Percentiles rank a stretch among this genome's conserved stretches.
Evolutionary conservation across 78 protist genomes (phyloP).

Genomic region (Acrasis kona): DNA sequence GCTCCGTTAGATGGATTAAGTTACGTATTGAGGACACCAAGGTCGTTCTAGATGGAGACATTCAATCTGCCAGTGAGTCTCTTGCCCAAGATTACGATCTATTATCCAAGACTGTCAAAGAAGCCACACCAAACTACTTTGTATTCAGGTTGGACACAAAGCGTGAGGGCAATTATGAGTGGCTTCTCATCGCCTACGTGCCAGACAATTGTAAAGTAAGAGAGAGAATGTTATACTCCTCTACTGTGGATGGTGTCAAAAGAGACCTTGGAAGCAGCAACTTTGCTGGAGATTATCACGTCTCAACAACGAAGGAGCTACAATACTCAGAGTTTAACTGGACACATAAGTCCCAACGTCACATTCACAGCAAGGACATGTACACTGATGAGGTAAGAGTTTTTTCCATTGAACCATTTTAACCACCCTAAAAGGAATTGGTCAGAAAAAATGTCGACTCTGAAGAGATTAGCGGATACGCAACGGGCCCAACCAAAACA

Average conservation of each 20-base stretch:
- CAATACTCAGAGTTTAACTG: not conserved
- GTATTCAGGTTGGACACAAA: not conserved
- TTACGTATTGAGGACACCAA: not conserved
- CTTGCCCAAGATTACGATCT: not conserved
- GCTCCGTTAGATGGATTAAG: not conserved
- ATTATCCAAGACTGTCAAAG: not conserved
- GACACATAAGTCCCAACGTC: not conserved
- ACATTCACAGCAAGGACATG: not conserved
- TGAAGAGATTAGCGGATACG: not conserved
- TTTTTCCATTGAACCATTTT: not conserved
- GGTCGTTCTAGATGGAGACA: not conserved
- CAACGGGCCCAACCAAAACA: not conserved
- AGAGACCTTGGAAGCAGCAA: not conserved
- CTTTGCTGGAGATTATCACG: not conserved
- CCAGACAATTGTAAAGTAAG: not conserved
- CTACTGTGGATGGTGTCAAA: not conserved
- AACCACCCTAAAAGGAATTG: not conserved
- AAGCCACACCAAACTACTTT: not conserved
- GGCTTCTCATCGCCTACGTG: not conserved
- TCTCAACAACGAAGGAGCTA: not conserved
- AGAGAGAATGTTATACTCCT: not conserved
- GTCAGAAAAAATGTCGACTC: not conserved
- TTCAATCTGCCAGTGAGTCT: no score
- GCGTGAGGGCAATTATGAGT: not conserved
- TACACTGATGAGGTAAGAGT: not conserved